Evolutionary conservation across 805 yeast species (phyloP).

Genomic region (Teunomyces lycoperdinae): DNA sequence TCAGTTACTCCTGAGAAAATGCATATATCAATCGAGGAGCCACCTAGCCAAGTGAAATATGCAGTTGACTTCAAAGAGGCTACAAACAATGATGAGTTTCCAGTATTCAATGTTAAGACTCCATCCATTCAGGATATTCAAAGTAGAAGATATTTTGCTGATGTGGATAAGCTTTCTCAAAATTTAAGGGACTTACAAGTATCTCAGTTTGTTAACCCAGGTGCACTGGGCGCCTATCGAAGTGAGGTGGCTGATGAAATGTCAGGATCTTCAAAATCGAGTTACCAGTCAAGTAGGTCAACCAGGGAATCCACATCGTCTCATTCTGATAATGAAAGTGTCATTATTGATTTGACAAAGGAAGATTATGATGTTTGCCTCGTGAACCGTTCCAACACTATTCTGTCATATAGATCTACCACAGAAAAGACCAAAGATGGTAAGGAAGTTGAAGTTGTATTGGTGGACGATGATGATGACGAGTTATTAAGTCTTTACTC

Average conservation of each 20-base stretch:
- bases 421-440: constrained; percentile 39
- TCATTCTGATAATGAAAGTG: constrained; percentile 35
- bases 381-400: constrained; percentile 34
- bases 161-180: constrained; percentile 6
- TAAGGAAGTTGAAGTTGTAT: constrained; percentile 39
- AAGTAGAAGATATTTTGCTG: constrained; percentile 4
- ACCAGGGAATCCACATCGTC: constrained; percentile 27
- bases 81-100: constrained; percentile 6
- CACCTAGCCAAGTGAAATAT: constrained; percentile 36
- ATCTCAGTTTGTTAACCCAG: constrained; percentile 2
- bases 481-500: constrained; percentile 42
- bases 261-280: constrained; percentile 16
- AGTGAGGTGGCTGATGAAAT: not conserved
- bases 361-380: constrained; percentile 38
- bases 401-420: constrained; percentile 36
- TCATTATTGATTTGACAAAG: constrained; percentile 40
- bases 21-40: constrained; percentile 33
- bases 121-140: constrained; percentile 12
- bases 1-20: constrained; percentile 4
- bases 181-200: constrained; percentile 9
- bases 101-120: constrained; percentile 4
- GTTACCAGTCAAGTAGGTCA: constrained; percentile 30
- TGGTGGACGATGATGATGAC: constrained; percentile 38
- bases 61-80: constrained; percentile 39
- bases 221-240: not conserved